phyloP scores from a whole-genome alignment of 2,329 filamentous ascomycete genomes.

The Dryadomyces sulphureus region DNA sequence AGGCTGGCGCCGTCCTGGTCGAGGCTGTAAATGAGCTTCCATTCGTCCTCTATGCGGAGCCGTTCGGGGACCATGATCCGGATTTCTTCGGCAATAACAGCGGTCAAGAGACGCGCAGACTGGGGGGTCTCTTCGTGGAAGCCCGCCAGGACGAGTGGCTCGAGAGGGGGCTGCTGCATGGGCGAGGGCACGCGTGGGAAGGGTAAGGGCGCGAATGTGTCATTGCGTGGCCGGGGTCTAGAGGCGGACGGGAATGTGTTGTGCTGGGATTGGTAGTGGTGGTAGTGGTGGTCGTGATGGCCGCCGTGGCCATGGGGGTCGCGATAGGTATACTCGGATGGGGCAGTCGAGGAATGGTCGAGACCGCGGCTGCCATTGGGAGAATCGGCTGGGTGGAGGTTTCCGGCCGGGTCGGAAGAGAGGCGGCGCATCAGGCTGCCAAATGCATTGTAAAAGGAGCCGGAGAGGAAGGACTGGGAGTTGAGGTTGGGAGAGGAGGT shows the following conservation, averaged over 20 bases:
- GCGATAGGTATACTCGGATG: not conserved
- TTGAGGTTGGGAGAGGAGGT: conserved; percentile 13
- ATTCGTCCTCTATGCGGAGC: conserved; percentile 74
- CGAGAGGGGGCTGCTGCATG: conserved; percentile 77
- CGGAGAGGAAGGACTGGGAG: conserved; percentile 17
- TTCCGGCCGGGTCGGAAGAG: conserved; percentile 29
- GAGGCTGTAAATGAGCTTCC: conserved; percentile 76
- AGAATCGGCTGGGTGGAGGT: conserved; percentile 12
- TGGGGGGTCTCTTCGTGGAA: conserved; percentile 45
- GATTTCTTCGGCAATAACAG: conserved; percentile 79
- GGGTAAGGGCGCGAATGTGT: conserved; percentile 5
- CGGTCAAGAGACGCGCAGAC: conserved; percentile 52
- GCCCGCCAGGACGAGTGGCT: conserved; percentile 58
- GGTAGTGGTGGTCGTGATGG: not conserved
- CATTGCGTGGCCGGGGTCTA: not conserved
- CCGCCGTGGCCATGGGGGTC: conserved; percentile 6
- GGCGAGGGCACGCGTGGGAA: conserved; percentile 52
- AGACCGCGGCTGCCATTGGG: conserved; percentile 6
- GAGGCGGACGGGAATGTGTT: not conserved
- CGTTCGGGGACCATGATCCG: conserved; percentile 75
- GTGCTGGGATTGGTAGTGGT: not conserved
- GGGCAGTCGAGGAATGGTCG: not conserved
- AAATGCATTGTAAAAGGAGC: conserved; percentile 26
- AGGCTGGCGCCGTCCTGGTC: conserved; percentile 86
- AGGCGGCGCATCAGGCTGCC: conserved; percentile 56